Base-by-base conservation (phyloP, 179 eudicot species). In the Silene vulgaris region DNA sequence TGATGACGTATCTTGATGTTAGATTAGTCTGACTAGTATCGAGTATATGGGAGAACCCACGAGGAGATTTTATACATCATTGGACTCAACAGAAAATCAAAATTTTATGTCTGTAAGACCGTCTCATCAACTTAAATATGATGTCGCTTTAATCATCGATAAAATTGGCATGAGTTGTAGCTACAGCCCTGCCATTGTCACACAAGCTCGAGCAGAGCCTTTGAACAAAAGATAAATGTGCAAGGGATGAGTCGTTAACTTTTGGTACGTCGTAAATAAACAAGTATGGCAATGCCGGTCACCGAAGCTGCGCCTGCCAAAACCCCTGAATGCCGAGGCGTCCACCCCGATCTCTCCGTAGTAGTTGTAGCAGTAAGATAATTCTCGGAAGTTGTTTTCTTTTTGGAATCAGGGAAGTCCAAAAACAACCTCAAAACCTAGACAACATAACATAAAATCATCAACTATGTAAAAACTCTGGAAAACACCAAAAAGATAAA, bases 391-490 rank as follows among this genome's bases (percentile, higher is more conserved):
- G 23, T 64, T 57, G 23, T 80, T 75, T 82, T 81, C 78, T 77
- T 75, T 21, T 65, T 68, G 17, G 85, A 73, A 50, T 90, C 92
- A 3, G 89, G 75, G 82, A 84, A 86, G 52, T 94, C 98, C 77
- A 92, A 71, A 83, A 87, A 93, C 83, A 95, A 81, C 81, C 90
- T 88, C 84, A 95, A 81, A 30, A 90, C 91, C 99, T 95, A 87
- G 28, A 4, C 19, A 68, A 54, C 32, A 62, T 28, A 16, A 72
- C 2, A 50, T 28, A 12, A 35, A 61, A 67, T 45, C 54, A 66
- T 59, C 65, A 45, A 23, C 56, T 37, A 65, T 6, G 26, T 32
- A 32, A 76, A 50, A 14, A 3, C 30, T n/a, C 17, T 50, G 19
- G 37, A 16, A 21, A 48, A 50, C 37, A 0, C 37, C 5, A 70